Evolutionary conservation across 2,329 filamentous ascomycete genomes (phyloP).

Genomic region (Blastomyces parvus): DNA sequence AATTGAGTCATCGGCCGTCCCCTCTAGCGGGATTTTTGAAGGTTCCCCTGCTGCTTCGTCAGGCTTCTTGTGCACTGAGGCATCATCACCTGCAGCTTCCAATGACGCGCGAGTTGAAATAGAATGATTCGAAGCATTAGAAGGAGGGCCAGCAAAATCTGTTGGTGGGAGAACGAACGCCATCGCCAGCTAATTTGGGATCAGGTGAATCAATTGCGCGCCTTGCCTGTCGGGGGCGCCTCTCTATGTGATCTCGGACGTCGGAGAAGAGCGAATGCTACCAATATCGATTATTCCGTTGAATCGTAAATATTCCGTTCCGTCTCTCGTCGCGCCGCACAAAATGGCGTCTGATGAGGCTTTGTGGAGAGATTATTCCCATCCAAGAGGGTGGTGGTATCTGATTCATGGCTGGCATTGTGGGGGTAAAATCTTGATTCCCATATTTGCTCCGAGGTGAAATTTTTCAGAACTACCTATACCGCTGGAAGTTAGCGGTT

Average conservation of each 20-base stretch:
- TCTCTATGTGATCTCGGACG: not conserved
- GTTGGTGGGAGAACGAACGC: not conserved
- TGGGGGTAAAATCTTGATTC: not conserved
- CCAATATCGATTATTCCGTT: too few species aligned
- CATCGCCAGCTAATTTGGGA: not conserved
- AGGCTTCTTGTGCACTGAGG: not conserved
- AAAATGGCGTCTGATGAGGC: not conserved
- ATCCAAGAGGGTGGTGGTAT: not conserved
- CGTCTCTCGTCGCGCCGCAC: too few species aligned
- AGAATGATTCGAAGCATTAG: not conserved
- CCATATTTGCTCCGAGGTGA: not conserved
- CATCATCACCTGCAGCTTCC: not conserved
- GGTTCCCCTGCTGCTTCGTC: not conserved
- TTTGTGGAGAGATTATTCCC: not conserved
- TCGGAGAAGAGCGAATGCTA: too few species aligned
- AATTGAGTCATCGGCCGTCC: not conserved
- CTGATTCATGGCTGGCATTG: not conserved
- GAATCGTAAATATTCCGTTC: too few species aligned
- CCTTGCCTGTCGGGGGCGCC: not conserved
- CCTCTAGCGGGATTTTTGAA: not conserved
- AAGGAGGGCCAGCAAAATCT: not conserved
- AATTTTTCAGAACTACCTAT: not conserved
- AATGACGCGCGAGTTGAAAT: slow-evolving; percentile 2
- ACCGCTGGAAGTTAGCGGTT: not conserved
- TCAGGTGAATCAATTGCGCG: not conserved